Evolutionary conservation across 208 protist species (phyloP).

Genomic region (Crithidia brevicula): DNA sequence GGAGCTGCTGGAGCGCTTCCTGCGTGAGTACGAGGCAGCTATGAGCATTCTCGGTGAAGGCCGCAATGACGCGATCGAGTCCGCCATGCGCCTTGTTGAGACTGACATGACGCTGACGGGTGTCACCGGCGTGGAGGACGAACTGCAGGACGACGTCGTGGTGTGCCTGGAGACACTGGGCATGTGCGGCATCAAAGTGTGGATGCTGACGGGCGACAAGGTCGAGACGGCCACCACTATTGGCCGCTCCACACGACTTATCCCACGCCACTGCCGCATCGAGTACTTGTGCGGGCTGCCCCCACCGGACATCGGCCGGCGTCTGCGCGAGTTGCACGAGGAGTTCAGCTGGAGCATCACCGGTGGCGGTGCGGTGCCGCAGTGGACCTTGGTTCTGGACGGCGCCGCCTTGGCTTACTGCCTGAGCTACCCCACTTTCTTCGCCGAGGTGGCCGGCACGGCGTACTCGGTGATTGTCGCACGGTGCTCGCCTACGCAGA

Average conservation of each 20-base stretch:
- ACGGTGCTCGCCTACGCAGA: constrained; percentile 98
- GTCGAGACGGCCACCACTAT: constrained; percentile 97
- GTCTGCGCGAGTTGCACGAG: constrained; percentile 47
- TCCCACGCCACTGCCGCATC: constrained; percentile 70
- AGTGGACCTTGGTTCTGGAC: constrained; percentile 86
- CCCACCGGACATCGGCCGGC: constrained; percentile 35
- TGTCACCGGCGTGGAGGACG: constrained; percentile 98
- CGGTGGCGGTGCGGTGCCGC: constrained; percentile 16
- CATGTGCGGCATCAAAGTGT: constrained; percentile 98
- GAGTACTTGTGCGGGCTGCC: constrained; percentile 58
- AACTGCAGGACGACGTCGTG: constrained; percentile 96
- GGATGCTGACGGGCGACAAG: constrained; percentile 99
- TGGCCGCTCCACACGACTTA: constrained; percentile 91
- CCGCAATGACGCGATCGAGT: constrained; percentile 64
- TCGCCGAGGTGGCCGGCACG: constrained; percentile 52
- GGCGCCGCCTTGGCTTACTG: constrained; percentile 72
- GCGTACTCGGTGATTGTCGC: constrained; percentile 95
- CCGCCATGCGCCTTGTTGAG: constrained; percentile 84
- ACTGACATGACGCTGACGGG: constrained; percentile 91
- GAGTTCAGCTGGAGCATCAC: constrained; percentile 29
- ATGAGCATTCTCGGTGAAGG: constrained; percentile 53
- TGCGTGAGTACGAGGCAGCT: constrained; percentile 58
- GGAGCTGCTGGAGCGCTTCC: constrained; percentile 88
- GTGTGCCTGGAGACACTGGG: constrained; percentile 95
- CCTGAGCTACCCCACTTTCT: constrained; percentile 49